Base-by-base conservation (phyloP, 768 basidiomycete species). In the Russula foetens region DNA sequence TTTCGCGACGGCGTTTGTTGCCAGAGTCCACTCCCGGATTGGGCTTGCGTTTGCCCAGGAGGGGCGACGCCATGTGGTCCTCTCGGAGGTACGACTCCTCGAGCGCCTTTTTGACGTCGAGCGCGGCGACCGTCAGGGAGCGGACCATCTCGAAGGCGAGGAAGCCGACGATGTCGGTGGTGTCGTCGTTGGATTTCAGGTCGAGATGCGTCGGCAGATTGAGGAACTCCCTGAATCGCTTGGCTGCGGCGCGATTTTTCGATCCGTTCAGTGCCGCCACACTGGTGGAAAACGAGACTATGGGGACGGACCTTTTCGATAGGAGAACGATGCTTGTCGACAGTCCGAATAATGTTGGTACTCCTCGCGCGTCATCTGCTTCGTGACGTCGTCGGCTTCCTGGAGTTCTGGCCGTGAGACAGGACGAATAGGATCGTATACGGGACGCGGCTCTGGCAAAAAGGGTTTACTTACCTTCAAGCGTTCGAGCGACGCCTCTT, bases 311-410 rank as follows among this genome's bases (percentile, higher is more conserved):
- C 94, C 88, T 85, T 98, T 98, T 56, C 94, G 85, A 71, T 95
- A 97, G 0, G 95, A 97, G 72, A 98, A 98, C 17, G 92, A 92
- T 0, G 95, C 95, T 71, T 97, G 95, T 60, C 95, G 83, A 75
- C 94, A 97, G 71, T 96, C 93, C 3, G 94, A 94, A 70, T 97
- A 97, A 70, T 94, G 93, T 61, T 95, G 90, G 71, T 98, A 98
- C 68, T 98, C 92, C 71, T 98, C 95, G 67, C 90, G 81, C 8
- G 93, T 95, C 95, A 98, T 98, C 74, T 92, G 84, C 47, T 91
- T 81, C 1, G 95, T 98, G 12, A 92, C 88, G 64, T 94, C 92
- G 73, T 98, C 95, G 2, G 93, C 92, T 80, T 97, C 94, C 86
- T 92, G 28, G 29, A 3, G 64, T 8, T 53, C 35, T 43, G 9